phyloP scores from a whole-genome alignment of 2,329 filamentous ascomycete genomes.

The Bipolaris gigantea region DNA sequence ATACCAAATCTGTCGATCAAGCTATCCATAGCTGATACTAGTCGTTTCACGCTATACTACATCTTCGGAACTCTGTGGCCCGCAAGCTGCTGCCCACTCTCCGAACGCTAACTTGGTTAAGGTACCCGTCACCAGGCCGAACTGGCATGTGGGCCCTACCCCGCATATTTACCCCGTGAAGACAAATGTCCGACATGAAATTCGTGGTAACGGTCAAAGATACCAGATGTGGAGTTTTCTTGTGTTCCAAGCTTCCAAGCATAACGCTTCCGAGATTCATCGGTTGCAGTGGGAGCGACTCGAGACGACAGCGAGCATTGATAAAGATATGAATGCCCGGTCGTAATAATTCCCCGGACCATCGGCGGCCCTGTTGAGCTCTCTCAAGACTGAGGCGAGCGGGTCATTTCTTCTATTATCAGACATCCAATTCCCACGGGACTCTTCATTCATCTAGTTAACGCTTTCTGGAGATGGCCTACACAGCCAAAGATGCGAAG shows the following conservation, averaged over 20 bases:
- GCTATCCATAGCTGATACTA: too few relatives aligned
- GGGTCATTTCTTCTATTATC: background rate
- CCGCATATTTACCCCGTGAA: conserved; percentile 12
- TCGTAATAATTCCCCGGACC: background rate
- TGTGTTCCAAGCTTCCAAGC: background rate
- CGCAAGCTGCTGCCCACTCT: conserved; percentile 8
- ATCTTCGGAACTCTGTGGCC: background rate
- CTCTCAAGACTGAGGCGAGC: background rate
- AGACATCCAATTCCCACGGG: too few relatives aligned
- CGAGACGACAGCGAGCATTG: background rate
- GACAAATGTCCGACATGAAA: background rate
- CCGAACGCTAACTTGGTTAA: conserved; percentile 7
- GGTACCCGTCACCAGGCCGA: background rate
- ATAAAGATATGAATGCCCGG: background rate
- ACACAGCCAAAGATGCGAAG: conserved; percentile 12
- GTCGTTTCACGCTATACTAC: too few relatives aligned
- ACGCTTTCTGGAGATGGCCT: background rate
- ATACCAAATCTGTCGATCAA: background rate
- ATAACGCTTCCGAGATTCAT: background rate
- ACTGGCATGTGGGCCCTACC: background rate
- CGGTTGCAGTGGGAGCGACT: background rate
- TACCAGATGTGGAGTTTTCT: background rate
- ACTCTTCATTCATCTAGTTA: too few relatives aligned
- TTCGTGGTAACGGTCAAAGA: background rate
- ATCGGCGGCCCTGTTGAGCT: background rate